A percentile compares a stretch with the other conserved stretches of the same genome.
These are phyloP conservation scores for Ostreobium quekettii DNA, from an alignment of 139 green algal species.

Conservation along the genomic window DNA sequence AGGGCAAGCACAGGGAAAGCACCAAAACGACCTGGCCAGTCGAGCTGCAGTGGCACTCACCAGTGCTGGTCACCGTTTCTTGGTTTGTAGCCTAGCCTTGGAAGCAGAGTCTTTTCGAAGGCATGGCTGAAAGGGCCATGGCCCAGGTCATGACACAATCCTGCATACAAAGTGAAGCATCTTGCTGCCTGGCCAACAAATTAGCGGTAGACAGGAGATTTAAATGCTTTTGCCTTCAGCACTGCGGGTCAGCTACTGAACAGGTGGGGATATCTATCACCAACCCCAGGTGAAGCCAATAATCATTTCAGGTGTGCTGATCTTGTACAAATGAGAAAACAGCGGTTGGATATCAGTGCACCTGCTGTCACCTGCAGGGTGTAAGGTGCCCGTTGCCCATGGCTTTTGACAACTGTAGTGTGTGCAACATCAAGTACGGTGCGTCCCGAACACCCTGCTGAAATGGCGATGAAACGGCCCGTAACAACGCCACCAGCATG, in stretches of 20 bases:
- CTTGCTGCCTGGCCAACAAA: background rate
- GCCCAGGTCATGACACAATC: constrained; percentile 86
- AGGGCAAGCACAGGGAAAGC: too few relatives aligned
- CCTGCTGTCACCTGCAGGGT: too few relatives aligned
- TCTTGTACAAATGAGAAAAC: background rate
- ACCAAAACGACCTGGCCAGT: too few relatives aligned
- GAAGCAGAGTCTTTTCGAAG: constrained; percentile 71
- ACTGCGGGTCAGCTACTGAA: background rate
- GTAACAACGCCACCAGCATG: too few relatives aligned
- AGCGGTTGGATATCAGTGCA: too few relatives aligned
- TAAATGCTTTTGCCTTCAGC: background rate
- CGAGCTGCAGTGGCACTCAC: too few relatives aligned
- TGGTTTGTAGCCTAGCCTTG: background rate
- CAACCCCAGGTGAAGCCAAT: background rate
- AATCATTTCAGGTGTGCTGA: background rate
- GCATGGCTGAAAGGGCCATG: constrained; percentile 89
- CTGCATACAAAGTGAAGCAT: constrained; percentile 31
- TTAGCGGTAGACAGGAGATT: too few relatives aligned
- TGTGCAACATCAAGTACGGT: too few relatives aligned
- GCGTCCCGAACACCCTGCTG: too few relatives aligned
- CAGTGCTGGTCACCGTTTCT: background rate
- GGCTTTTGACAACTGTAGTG: too few relatives aligned
- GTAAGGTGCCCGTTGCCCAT: too few relatives aligned
- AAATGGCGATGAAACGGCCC: too few relatives aligned
- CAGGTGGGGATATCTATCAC: background rate